Conservation (phyloP, 139 green algal species). For the Astrephomene gubernaculifera region DNA sequence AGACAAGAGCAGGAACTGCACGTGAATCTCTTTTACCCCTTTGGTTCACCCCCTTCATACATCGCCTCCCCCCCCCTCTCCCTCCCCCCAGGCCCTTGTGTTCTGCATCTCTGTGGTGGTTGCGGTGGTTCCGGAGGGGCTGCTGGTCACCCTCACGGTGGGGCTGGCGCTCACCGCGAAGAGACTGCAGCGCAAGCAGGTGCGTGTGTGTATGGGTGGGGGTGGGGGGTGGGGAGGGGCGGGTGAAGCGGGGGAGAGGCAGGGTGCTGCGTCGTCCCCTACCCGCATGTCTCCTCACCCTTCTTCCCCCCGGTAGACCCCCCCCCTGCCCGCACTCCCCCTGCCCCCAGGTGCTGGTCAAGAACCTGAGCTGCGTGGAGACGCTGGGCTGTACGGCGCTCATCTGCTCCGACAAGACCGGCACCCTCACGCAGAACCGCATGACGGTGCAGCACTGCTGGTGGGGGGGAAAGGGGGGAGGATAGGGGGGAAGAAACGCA, state of each 20-base stretch:
- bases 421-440: constrained; percentile 64
- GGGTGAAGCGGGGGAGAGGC: no score
- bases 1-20: neutral
- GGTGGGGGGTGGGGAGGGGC: no score
- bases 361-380: constrained; percentile 75
- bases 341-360: constrained; percentile 67
- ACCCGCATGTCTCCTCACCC: no score
- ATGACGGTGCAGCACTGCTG: constrained; percentile 71
- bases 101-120: constrained; percentile 60
- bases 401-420: constrained; percentile 65
- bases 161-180: constrained; percentile 60
- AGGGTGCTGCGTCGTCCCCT: no score
- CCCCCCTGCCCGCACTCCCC: no score
- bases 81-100: constrained; percentile 42
- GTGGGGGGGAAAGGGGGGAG: neutral
- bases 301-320: no score
- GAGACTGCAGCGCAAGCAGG: constrained; percentile 55
- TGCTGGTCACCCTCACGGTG: constrained; percentile 58
- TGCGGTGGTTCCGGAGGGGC: constrained; percentile 60
- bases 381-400: constrained; percentile 60
- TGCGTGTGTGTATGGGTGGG: no score
- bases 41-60: neutral
- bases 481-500: neutral
- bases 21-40: neutral
- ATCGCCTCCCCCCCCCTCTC: neutral